These are phyloP conservation scores for Inga leiocalycina DNA, from an alignment of 306 rosid species.

Conservation along the genomic window DNA sequence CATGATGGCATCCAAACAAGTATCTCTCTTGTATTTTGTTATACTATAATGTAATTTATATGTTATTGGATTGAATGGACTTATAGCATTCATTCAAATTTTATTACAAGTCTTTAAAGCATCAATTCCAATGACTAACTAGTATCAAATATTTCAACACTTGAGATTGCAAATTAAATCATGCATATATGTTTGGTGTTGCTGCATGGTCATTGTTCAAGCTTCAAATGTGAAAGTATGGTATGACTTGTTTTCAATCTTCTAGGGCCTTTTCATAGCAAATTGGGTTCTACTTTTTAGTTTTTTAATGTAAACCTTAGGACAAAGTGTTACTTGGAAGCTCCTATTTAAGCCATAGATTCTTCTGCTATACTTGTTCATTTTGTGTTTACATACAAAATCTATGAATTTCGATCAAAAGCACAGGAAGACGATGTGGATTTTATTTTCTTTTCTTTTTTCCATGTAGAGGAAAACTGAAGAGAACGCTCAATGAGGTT, in stretches of 20 bases:
- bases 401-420: too few species aligned
- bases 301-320: too few species aligned
- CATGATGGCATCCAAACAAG: not conserved
- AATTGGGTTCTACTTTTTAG: too few species aligned
- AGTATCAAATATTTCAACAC: not conserved
- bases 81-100: not conserved
- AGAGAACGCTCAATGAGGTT: too few species aligned
- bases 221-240: not conserved
- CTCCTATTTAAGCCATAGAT: not conserved
- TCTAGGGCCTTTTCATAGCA: not conserved
- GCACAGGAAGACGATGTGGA: too few species aligned
- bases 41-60: not conserved
- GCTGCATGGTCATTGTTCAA: too few species aligned
- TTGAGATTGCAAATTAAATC: not conserved
- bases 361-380: not conserved
- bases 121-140: not conserved
- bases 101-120: not conserved
- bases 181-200: not conserved
- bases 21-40: not conserved
- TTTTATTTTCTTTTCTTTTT: too few species aligned
- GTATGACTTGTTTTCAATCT: not conserved
- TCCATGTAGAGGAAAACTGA: too few species aligned
- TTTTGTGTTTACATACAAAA: too few species aligned
- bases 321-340: not conserved
- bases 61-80: slow-evolving; percentile 7